These are phyloP conservation scores for Mycena vulgaris DNA, from an alignment of 768 basidiomycete species.

Conservation along the genomic window DNA sequence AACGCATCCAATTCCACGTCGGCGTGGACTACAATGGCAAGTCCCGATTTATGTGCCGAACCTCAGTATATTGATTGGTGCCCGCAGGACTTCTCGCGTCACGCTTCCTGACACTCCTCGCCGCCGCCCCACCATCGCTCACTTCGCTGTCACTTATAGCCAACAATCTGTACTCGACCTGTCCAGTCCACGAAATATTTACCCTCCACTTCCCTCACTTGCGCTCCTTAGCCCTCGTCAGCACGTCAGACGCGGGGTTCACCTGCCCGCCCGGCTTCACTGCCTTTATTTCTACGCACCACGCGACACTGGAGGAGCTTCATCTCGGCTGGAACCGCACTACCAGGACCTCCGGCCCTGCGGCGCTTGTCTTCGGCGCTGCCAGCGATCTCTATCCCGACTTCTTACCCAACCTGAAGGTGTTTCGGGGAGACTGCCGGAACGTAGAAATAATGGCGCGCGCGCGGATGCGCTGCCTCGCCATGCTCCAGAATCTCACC, in stretches of 20 bases:
- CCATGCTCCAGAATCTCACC: background rate
- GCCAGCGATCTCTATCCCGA: background rate
- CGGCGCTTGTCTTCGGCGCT: constrained; percentile 10
- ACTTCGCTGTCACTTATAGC: constrained; percentile 27
- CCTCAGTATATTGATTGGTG: background rate
- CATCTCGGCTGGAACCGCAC: constrained; percentile 16
- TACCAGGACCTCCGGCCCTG: background rate
- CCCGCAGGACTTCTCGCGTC: constrained; percentile 13
- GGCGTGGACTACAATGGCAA: constrained; percentile 11
- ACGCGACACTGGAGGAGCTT: constrained; percentile 20
- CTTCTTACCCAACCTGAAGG: constrained; percentile 31
- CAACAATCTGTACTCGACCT: background rate
- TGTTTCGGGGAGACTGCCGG: constrained; percentile 15
- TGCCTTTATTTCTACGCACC: constrained; percentile 26
- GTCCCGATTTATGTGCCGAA: background rate
- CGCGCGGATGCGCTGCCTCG: constrained; percentile 28
- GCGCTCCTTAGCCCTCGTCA: constrained; percentile 23
- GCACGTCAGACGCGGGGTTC: background rate
- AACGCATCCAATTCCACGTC: constrained; percentile 11
- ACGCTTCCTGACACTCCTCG: background rate
- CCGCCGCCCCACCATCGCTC: constrained; percentile 27
- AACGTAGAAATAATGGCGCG: constrained; percentile 27
- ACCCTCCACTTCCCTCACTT: constrained; percentile 24
- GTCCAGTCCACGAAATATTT: constrained; percentile 5
- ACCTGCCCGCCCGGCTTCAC: constrained; percentile 16